Conservation (phyloP, 169 alveolate genomes). For the Plasmodium gonderi region DNA sequence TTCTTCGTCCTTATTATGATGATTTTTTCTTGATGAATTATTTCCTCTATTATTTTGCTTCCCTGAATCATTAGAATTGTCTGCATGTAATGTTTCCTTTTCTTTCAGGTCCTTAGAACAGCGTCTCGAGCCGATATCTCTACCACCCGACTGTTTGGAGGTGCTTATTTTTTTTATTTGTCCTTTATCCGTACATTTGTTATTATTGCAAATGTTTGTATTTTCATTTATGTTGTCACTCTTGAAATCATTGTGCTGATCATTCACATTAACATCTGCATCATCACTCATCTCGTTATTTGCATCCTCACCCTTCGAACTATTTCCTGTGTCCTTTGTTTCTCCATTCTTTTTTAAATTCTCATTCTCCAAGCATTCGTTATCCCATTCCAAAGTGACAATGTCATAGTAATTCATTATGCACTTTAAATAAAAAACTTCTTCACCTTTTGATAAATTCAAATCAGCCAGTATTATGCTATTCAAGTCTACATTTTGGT, state of each 20-base stretch:
- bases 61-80: background rate
- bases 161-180: background rate
- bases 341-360: background rate
- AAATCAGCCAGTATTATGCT: conserved; percentile 25
- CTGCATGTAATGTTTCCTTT: background rate
- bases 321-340: background rate
- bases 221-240: background rate
- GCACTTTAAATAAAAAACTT: conserved; percentile 30
- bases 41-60: background rate
- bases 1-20: background rate
- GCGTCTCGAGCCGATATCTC: background rate
- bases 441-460: conserved; percentile 43
- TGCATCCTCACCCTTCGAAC: background rate
- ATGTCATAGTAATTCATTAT: conserved; percentile 66
- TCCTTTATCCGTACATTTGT: background rate
- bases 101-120: background rate
- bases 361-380: conserved; percentile 25
- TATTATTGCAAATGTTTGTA: background rate
- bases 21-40: background rate
- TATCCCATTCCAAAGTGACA: conserved; percentile 30
- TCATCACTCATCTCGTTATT: background rate
- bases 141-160: background rate
- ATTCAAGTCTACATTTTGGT: conserved; percentile 2
- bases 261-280: background rate
- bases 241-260: background rate